Evolutionary conservation across 106 monocot genomes (phyloP).

Genomic region (Agapanthus africanus): DNA sequence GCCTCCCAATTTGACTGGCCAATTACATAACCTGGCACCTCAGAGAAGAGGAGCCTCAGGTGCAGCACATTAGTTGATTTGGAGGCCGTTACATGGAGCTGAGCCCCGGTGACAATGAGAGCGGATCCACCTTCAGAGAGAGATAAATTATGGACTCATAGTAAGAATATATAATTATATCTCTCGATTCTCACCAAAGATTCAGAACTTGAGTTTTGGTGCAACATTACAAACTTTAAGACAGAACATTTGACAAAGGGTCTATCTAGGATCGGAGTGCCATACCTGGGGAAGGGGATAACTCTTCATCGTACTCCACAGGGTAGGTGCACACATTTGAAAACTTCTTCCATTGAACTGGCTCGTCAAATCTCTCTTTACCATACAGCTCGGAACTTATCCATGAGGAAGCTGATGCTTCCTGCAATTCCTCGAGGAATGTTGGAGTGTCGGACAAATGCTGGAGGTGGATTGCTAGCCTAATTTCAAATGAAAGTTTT

Average conservation of each 20-base stretch:
- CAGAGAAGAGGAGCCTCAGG: conserved; percentile 50
- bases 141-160: neutral
- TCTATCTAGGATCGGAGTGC: neutral
- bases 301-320: conserved; percentile 44
- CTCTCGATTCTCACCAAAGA: no score
- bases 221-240: no score
- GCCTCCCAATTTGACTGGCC: conserved; percentile 55
- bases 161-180: neutral
- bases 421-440: conserved; percentile 17
- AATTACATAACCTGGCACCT: conserved; percentile 27
- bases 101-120: conserved; percentile 71
- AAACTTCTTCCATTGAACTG: conserved; percentile 47
- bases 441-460: conserved; percentile 51
- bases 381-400: conserved; percentile 34
- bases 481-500: conserved; percentile 17
- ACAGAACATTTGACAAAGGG: neutral
- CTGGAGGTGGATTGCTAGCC: conserved; percentile 78
- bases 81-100: conserved; percentile 39
- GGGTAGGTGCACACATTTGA: conserved; percentile 70
- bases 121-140: conserved; percentile 15
- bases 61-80: conserved; percentile 37
- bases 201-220: no score
- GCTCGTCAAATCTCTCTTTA: conserved; percentile 41
- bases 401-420: conserved; percentile 15
- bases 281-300: conserved; percentile 7